A percentile compares a stretch with the other conserved stretches of the same genome.
Evolutionary conservation across 1,284 basidiomycete species (phyloP).

Genomic region (Boletellus deceptivus): DNA sequence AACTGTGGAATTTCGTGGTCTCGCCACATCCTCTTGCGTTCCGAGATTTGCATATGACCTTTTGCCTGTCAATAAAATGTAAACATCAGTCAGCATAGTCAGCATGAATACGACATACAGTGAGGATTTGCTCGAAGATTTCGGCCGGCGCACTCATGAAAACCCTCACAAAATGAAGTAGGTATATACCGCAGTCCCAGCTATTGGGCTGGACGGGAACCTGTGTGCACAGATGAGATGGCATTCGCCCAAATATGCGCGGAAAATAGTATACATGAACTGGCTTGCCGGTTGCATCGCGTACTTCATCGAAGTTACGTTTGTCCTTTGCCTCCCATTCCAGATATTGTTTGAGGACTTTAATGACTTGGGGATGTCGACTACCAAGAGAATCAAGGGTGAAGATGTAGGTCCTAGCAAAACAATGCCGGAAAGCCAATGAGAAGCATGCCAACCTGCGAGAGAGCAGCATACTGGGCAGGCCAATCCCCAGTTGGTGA

Average conservation of each 20-base stretch:
- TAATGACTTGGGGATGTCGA: conserved; percentile 63
- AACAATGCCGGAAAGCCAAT: not conserved
- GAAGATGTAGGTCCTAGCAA: conserved; percentile 70
- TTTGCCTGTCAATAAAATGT: conserved; percentile 28
- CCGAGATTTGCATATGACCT: conserved; percentile 29
- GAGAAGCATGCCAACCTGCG: not conserved
- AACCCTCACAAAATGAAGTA: conserved; percentile 75
- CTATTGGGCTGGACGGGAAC: conserved; percentile 81
- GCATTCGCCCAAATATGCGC: not conserved
- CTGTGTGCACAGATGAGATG: conserved; percentile 35
- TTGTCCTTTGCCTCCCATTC: conserved; percentile 81
- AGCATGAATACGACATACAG: conserved; percentile 20
- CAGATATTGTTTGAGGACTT: conserved; percentile 68
- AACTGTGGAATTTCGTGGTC: conserved; percentile 33
- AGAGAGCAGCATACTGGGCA: conserved; percentile 19
- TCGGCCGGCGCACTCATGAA: conserved; percentile 61
- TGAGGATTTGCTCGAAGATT: conserved; percentile 49
- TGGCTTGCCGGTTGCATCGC: conserved; percentile 41
- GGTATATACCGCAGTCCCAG: conserved; percentile 83
- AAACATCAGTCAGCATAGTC: not conserved
- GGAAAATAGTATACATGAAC: conserved; percentile 42
- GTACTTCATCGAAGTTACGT: conserved; percentile 46
- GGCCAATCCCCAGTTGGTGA: conserved; percentile 10
- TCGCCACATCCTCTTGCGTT: conserved; percentile 51
- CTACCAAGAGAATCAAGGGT: conserved; percentile 85